phyloP scores from a whole-genome alignment of 2,329 filamentous ascomycete genomes.

The Fusarium lyarnte region DNA sequence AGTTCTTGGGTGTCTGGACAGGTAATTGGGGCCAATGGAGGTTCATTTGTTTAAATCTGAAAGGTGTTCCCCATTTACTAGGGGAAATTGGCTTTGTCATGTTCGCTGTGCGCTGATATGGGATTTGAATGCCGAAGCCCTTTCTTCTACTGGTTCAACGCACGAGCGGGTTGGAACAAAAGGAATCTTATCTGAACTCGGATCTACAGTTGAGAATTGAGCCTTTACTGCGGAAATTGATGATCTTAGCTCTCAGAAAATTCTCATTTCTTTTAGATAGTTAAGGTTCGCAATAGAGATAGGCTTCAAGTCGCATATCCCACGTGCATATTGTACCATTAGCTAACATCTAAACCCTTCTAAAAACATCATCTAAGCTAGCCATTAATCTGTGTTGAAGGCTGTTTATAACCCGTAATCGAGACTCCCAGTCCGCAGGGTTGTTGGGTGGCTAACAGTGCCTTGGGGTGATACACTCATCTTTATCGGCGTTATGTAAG shows the following conservation, averaged over 20 bases:
- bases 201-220: neutral
- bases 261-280: neutral
- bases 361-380: neutral
- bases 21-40: constrained; percentile 7
- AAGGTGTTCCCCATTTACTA: too few species aligned
- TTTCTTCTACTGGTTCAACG: neutral
- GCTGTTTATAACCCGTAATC: too few species aligned
- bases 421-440: neutral
- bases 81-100: neutral
- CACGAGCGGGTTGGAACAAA: neutral
- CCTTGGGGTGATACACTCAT: neutral
- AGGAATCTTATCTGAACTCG: neutral
- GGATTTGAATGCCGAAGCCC: too few species aligned
- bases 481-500: neutral
- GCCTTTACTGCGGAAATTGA: neutral
- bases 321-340: neutral
- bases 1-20: constrained; percentile 18
- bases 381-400: neutral
- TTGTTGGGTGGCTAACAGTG: too few species aligned
- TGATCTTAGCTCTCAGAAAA: neutral
- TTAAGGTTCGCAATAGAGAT: neutral
- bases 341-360: neutral
- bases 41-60: neutral
- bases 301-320: neutral
- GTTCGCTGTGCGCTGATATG: accelerated